Evolutionary conservation across 768 basidiomycete species (phyloP), one percentile per base, ranked within the genome.

Genomic region (Leccinum imitatum): DNA sequence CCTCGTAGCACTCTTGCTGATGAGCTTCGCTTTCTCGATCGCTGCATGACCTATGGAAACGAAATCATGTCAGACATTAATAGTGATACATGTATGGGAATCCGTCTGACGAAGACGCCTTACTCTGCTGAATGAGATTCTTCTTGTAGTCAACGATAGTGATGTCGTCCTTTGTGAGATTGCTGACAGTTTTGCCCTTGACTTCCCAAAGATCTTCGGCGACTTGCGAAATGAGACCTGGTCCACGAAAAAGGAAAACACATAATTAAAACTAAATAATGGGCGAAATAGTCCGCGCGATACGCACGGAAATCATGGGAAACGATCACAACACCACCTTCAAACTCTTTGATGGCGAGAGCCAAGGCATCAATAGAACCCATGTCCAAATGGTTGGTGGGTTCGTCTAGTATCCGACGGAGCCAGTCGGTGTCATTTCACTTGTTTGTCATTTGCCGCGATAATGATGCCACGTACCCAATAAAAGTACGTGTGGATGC

Each of bases 191-290:
- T 77, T 89, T 89, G 73, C 94, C 84, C 71, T 93, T 93, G 57
- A 99, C 97, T 75, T 99, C 97, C 97, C 97, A 99, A 8, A 99
- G 87, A 74, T 98, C 96, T 72, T 98, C 92, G 41, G 96, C 97
- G 39, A 99, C 96, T 78, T 98, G 95, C 53, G 90, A 90, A 76
- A 98, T 98, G 64, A 98, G 86, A 68, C 91, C 91, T 93, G 66
- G 60, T 46, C 47, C 46, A 56, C 58, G 41, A 58, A 67, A 55
- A 44, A 57, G 48, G 57, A 54, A 41, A 41, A 41, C 17, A 54
- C 30, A 39, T 67, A 8, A 65, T 48, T 44, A 55, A 64, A 19
- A 55, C 58, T 31, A 41, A 65, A 48, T 9, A 31, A 15, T 25
- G 50, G 25, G 23, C 30, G 44, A 9, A 15, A 23, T 37, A 47